Conservation (phyloP, 2,329 filamentous ascomycete species). For the Bretziella fagacearum region DNA sequence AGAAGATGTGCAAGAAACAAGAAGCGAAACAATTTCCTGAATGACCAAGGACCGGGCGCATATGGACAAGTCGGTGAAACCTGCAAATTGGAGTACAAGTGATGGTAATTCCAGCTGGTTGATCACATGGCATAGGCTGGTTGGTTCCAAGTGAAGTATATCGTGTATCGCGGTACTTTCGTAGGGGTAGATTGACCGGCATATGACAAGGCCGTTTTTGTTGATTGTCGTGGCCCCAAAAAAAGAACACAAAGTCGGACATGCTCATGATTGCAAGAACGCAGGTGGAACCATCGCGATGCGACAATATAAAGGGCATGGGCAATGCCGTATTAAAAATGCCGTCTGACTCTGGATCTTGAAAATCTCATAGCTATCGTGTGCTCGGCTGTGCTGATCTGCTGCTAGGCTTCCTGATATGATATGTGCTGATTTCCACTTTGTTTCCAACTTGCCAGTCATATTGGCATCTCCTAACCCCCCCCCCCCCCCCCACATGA, state of each 20-base stretch:
- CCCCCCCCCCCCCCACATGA: neutral
- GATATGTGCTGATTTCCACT: slow-evolving; percentile 8
- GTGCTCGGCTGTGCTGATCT: slow-evolving; percentile 12
- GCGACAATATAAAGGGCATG: slow-evolving; percentile 14
- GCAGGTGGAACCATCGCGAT: slow-evolving; percentile 3
- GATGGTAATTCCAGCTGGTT: too few relatives aligned
- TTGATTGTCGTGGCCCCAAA: too few relatives aligned
- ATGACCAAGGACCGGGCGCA: too few relatives aligned
- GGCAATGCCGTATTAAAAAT: slow-evolving; percentile 14
- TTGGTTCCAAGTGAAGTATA: too few relatives aligned
- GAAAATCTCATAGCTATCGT: slow-evolving; percentile 14
- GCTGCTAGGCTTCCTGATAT: slow-evolving; percentile 13
- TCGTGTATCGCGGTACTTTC: too few relatives aligned
- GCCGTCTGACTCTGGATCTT: slow-evolving; percentile 11
- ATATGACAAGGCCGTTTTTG: too few relatives aligned
- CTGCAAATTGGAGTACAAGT: too few relatives aligned
- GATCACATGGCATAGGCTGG: too few relatives aligned
- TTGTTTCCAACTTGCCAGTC: neutral
- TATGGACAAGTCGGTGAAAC: too few relatives aligned
- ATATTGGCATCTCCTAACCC: neutral
- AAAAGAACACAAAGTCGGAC: slow-evolving; percentile 9
- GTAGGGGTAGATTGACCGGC: too few relatives aligned
- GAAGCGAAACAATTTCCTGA: too few relatives aligned
- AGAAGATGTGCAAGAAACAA: too few relatives aligned
- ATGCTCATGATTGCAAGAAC: slow-evolving; percentile 3